Base-by-base conservation (phyloP, 768 basidiomycete species). In the Fistulinella prunicolor region DNA sequence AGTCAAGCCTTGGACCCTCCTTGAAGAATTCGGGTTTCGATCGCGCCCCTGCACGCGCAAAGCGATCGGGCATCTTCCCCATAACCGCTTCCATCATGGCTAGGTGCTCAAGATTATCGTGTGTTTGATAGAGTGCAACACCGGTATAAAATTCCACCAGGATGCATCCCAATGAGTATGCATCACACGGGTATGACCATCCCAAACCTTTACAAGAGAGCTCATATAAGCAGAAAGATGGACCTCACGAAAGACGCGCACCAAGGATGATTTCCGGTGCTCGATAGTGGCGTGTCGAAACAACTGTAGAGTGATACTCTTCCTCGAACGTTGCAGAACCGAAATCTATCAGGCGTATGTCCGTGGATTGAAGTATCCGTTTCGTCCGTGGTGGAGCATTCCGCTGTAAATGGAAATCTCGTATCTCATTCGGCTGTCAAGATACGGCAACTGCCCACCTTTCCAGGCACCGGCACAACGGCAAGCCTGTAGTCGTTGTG, bases 51-150 rank as follows among this genome's bases (percentile, higher is more conserved):
- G 78, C 76, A 36, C 86, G 78, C 32, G 82, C 81, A 62, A 95
- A 92, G 6, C 85, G 82, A 42, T 88, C 84, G 0, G 94, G 91
- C 86, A 98, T 94, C 73, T 89, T 90, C 49, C 95, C 95, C 89
- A 98, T 97, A 32, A 98, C 96, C 66, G 89, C 86, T 66, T 98
- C 94, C 96, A 99, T 99, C 96, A 99, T 99, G 34, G 95, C 96
- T 13, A 99, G 82, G 69, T 99, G 96, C 67, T 99, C 96, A 9
- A 98, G 80, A 66, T 99, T 98, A 70, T 98, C 95, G 61, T 98
- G 96, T 1, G 96, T 98, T 69, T 99, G 96, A 72, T 96, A 99
- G n/a, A 99, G 79, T 8, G 96, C 96, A 28, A 93, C 83, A 22
- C 96, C 96, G 16, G 96, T 99, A 72, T 83, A 95, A 67, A 99